These are phyloP conservation scores for Solanum piurae DNA, from an alignment of 257 asterid genomes.

Conservation along the genomic window DNA sequence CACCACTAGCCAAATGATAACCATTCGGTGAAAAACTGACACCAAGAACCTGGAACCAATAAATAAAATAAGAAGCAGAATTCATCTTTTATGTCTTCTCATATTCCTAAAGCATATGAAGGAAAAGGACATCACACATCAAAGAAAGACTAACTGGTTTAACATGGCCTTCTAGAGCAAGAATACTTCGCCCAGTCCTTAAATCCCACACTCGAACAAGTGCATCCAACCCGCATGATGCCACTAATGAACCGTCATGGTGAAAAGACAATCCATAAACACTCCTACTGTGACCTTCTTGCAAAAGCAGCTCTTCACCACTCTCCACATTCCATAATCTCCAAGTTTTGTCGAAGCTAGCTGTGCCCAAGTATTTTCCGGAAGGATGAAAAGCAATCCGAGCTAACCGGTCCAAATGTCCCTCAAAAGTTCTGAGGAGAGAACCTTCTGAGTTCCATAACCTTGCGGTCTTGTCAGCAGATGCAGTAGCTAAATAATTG, in stretches of 20 bases:
- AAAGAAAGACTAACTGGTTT: conserved; percentile 55
- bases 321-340: conserved; percentile 95
- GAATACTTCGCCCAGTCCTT: conserved; percentile 83
- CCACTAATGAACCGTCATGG: conserved; percentile 87
- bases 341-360: conserved; percentile 95
- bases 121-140: neutral
- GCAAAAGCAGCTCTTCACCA: conserved; percentile 90
- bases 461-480: conserved; percentile 85
- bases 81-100: neutral
- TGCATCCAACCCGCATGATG: conserved; percentile 86
- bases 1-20: conserved; percentile 90
- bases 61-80: neutral
- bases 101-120: neutral
- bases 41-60: conserved; percentile 54
- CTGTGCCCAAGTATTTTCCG: conserved; percentile 83
- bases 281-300: conserved; percentile 98
- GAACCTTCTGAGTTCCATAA: conserved; percentile 75
- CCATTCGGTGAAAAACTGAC: conserved; percentile 89
- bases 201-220: conserved; percentile 98
- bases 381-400: conserved; percentile 89
- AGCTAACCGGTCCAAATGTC: conserved; percentile 93
- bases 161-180: conserved; percentile 88
- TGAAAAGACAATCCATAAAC: conserved; percentile 80
- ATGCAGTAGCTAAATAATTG: conserved; percentile 73
- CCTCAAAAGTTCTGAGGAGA: conserved; percentile 55